Evolutionary conservation across 495 filamentous ascomycete genomes (phyloP).

Genomic region (Choiromyces venosus): DNA sequence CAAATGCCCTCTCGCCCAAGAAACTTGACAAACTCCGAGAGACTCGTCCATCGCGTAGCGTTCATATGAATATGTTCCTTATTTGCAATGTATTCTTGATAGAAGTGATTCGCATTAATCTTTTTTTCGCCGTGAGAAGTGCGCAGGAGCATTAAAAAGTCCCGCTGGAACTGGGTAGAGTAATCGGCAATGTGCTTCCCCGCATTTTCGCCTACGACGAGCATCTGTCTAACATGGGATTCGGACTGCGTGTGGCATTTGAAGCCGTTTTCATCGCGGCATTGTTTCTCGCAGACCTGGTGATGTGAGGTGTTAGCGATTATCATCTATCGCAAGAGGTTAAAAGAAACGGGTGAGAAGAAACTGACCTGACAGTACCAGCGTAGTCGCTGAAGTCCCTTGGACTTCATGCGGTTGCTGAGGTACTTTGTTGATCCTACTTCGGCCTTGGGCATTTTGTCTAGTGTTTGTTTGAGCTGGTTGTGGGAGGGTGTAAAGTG

Average conservation of each 20-base stretch:
- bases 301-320: background rate
- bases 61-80: conserved; percentile 92
- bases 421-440: conserved; percentile 79
- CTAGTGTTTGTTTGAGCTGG: background rate
- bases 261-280: conserved; percentile 68
- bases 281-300: conserved; percentile 40
- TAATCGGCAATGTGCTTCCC: conserved; percentile 72
- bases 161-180: conserved; percentile 66
- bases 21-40: conserved; percentile 84
- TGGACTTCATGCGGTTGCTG: conserved; percentile 81
- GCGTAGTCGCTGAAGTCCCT: conserved; percentile 75
- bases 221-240: conserved; percentile 76
- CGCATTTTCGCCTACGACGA: conserved; percentile 76
- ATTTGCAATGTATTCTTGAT: conserved; percentile 76
- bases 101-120: conserved; percentile 82
- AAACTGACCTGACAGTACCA: conserved; percentile 66
- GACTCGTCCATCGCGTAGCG: conserved; percentile 72
- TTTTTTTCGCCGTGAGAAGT: conserved; percentile 82
- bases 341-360: background rate
- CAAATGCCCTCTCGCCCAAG: conserved; percentile 79
- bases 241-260: conserved; percentile 77
- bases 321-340: background rate
- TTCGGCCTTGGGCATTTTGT: conserved; percentile 80
- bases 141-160: conserved; percentile 68
- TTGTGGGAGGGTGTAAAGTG: background rate